A percentile compares a stretch with the other conserved stretches of the same genome.
Conservation (phyloP, 768 basidiomycete species). For the Mycena vitilis region DNA sequence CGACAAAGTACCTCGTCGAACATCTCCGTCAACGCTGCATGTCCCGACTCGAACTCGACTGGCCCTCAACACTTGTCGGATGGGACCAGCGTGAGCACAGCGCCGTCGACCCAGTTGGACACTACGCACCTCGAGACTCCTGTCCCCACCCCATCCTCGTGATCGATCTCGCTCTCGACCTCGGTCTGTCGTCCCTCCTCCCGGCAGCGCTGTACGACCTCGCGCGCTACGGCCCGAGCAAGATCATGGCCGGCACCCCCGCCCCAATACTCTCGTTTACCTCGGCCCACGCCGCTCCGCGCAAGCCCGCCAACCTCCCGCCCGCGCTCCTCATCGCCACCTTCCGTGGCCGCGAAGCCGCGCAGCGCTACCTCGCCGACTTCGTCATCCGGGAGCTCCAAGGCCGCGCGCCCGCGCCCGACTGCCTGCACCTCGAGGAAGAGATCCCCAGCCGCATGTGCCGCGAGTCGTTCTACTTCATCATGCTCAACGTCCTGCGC, state of each 20-base stretch:
- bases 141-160: constrained; percentile 77
- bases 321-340: constrained; percentile 54
- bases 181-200: constrained; percentile 67
- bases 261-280: constrained; percentile 47
- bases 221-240: constrained; percentile 77
- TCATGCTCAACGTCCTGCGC: constrained; percentile 78
- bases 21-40: constrained; percentile 73
- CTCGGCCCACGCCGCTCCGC: constrained; percentile 34
- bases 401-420: constrained; percentile 56
- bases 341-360: constrained; percentile 72
- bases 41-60: constrained; percentile 67
- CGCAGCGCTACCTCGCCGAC: constrained; percentile 69
- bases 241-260: constrained; percentile 67
- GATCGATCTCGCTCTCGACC: constrained; percentile 76
- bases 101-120: constrained; percentile 61
- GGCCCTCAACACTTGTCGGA: constrained; percentile 72
- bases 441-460: constrained; percentile 56
- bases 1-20: constrained; percentile 81
- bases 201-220: constrained; percentile 82
- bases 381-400: constrained; percentile 71
- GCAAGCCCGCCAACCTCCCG: constrained; percentile 38
- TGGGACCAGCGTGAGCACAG: constrained; percentile 77
- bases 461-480: constrained; percentile 78
- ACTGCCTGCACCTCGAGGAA: constrained; percentile 59
- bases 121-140: constrained; percentile 68